Evolutionary conservation across 2,329 filamentous ascomycete species (phyloP), one percentile per base, ranked within the genome.

Genomic region (Thielaviopsis euricoi): DNA sequence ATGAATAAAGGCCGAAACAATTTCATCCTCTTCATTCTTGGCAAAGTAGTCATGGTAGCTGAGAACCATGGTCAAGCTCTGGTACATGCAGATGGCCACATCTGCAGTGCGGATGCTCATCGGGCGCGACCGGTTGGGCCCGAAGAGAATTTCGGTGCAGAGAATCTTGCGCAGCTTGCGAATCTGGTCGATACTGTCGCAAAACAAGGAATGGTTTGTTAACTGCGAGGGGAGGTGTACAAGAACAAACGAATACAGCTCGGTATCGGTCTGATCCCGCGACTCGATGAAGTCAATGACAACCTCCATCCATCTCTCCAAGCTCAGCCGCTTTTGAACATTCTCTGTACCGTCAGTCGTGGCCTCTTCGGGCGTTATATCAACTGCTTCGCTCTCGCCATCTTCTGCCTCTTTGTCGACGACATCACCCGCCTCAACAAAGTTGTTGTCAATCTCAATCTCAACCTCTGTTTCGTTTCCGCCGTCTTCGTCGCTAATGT

Each of bases 171-270:
- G 81, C 15, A 97, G 73, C 61, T 85, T 79, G 64, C 85, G 83
- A 58, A 98, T 79, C 60, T 94, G 83, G 2, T 81, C 76, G 43
- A 87, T 81, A 6, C 87, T 82, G 56, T 79, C 82, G 61, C 77
- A 78, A 67, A 96, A 96, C 15, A 97, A 75, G 13, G 87, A 84
- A 66, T 93, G 89, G 64, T 98, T 98, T 68, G 85, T 87, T 22
- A 98, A 76, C 65, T 97, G 91, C 26, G 87, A 85, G 1, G 89
- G 87, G 10, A 96, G 73, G 68, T 95, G 87, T 6, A 89, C 86
- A 29, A 98, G 74, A 19, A 91, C 79, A 67, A 91, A 96, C 69
- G 88, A 91, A 73, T 95, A 95, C 1, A 95, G 75, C 67, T 97
- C 89, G 90, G 91, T 97, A 61, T 93, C 85, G 53, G 81, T 55